Conservation (phyloP, 768 basidiomycete species). For the Cystobasidium ongulense region DNA sequence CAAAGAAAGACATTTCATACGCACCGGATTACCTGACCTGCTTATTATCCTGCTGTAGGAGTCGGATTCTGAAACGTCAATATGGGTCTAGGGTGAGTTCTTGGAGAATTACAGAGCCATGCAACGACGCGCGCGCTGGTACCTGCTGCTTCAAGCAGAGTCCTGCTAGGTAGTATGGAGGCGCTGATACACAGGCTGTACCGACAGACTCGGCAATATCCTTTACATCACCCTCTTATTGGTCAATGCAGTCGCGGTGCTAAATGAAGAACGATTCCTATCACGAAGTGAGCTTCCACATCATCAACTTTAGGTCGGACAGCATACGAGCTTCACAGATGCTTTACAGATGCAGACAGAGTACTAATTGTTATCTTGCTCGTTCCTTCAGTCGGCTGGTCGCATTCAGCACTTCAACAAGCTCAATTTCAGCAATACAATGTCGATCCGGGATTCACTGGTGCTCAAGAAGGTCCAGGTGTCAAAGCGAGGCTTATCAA, state of each 20-base stretch:
- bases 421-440: constrained; percentile 36
- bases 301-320: neutral
- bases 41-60: neutral
- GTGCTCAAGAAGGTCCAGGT: constrained; percentile 52
- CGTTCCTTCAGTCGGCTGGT: neutral
- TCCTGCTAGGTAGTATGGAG: no score
- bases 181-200: neutral
- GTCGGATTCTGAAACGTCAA: neutral
- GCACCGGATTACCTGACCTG: neutral
- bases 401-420: constrained; percentile 11
- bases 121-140: no score
- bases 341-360: constrained; percentile 31
- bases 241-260: constrained; percentile 86
- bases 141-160: no score
- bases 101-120: no score
- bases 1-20: neutral
- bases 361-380: neutral
- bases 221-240: constrained; percentile 79
- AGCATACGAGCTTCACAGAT: neutral
- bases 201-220: constrained; percentile 48
- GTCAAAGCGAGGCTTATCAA: constrained; percentile 80
- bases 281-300: constrained; percentile 46
- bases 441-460: constrained; percentile 37
- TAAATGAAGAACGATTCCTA: constrained; percentile 93
- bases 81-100: constrained; percentile 5